phyloP scores from a whole-genome alignment of 176 grass and related monocot species.

The Pharus latifolius region DNA sequence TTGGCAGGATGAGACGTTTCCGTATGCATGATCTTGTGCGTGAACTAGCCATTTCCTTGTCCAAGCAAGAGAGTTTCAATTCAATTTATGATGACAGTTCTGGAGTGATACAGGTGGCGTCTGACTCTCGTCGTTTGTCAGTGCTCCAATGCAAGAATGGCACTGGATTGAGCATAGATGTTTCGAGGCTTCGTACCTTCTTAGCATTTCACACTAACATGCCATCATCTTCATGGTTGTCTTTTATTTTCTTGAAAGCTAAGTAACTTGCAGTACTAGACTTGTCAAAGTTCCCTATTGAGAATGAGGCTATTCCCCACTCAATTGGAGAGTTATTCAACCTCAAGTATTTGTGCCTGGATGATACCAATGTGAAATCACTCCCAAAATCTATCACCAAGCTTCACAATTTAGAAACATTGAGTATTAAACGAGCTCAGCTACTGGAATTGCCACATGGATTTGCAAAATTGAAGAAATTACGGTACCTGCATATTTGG shows the following conservation, averaged over 20 bases:
- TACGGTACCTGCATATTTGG: constrained; percentile 12
- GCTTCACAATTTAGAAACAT: constrained; percentile 35
- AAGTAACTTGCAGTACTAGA: constrained; percentile 34
- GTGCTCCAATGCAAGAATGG: neutral
- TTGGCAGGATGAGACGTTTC: neutral
- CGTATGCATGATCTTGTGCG: constrained; percentile 50
- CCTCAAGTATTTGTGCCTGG: constrained; percentile 29
- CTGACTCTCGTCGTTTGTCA: neutral
- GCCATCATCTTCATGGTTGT: neutral
- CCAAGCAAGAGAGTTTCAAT: constrained; percentile 8
- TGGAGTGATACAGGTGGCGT: neutral
- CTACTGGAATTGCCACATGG: neutral
- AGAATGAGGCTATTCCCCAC: constrained; percentile 13
- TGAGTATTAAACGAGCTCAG: constrained; percentile 1
- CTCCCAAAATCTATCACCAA: constrained; percentile 35
- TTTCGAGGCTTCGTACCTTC: constrained; percentile 19
- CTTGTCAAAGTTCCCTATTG: neutral
- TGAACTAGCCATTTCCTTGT: constrained; percentile 26
- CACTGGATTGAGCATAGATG: neutral
- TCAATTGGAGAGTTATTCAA: constrained; percentile 39
- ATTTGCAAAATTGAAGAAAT: neutral
- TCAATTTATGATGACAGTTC: neutral
- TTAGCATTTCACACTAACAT: constrained; percentile 11
- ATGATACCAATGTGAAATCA: constrained; percentile 16
- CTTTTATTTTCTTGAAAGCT: neutral